Evolutionary conservation across 108 stramenopile species (phyloP), one percentile per base, ranked within the genome.

Genomic region (Pseudonitzschia delicatissima): DNA sequence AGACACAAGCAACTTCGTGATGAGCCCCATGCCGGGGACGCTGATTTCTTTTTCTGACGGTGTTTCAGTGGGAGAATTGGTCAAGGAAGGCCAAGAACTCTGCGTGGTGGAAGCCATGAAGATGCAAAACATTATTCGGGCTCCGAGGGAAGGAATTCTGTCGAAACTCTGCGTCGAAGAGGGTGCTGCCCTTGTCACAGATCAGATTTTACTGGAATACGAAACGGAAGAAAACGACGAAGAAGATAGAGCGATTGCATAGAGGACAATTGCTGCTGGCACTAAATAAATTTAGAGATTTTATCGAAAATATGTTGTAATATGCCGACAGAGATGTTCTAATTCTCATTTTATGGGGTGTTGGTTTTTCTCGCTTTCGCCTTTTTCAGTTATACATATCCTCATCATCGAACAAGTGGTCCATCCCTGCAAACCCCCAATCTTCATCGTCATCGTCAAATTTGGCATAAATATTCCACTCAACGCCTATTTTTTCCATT

Each of bases 31-130:
- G 98, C 98, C 98, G 39, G 98, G 98, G 36, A 87, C 88, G 28
- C 69, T 97, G 52, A 83, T 95, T 15, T 80, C 74, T 34, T 39
- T 12, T 76, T 44, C 15, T 59, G 50, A n/a, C 52, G 2, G 20
- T 1, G 86, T 90, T 6, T 25, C 78, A 61, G 89, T 82, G 29
- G 98, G 96, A n/a, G 93, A 97, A 50, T 33, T 67, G 18, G 96
- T 99, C 25, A 92, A 96, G 78, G 77, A 72, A 18, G 97, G 96
- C 8, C 96, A 99, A 77, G 91, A 90, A 42, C 79, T 99, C 7
- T 95, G 95, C 62, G 81, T 98, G 27, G 87, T 98, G 3, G 97
- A 98, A 79, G 98, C 98, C 5, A 99, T 99, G 98, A 99, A 99
- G 80, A 99, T 99, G 98, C 96, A 97, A 86, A 99, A 98, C 70